These are phyloP conservation scores for Sporothrix luriei DNA, from an alignment of 2,329 filamentous ascomycete genomes.

Conservation along the genomic window DNA sequence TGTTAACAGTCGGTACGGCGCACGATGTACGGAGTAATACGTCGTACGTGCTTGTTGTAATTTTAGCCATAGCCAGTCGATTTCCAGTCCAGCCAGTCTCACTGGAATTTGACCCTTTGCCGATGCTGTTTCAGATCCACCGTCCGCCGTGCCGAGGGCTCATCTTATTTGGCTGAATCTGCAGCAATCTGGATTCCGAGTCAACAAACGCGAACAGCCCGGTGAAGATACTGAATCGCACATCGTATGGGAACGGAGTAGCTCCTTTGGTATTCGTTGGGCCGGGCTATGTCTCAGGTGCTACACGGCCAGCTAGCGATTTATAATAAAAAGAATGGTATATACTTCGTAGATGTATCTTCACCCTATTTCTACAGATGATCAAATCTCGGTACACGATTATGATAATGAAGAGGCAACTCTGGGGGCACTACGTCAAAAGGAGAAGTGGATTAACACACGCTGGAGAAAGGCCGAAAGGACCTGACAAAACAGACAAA, in stretches of 20 bases:
- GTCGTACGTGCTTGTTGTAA: background rate
- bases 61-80: slow-evolving; percentile 13
- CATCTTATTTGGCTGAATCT: slow-evolving; percentile 17
- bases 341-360: background rate
- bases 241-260: background rate
- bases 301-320: background rate
- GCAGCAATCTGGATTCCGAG: background rate
- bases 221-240: background rate
- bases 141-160: slow-evolving; percentile 5
- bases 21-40: no score
- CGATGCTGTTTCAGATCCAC: slow-evolving; percentile 3
- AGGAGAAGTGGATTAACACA: background rate
- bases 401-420: background rate
- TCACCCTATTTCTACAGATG: background rate
- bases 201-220: background rate
- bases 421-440: no score
- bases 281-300: background rate
- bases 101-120: background rate
- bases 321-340: background rate
- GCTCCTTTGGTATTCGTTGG: background rate
- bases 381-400: background rate
- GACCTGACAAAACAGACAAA: background rate
- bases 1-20: no score
- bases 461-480: slow-evolving; percentile 8
- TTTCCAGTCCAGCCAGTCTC: background rate